These are phyloP conservation scores for Leersia perrieri DNA, from an alignment of 176 grass and related monocot genomes.

Conservation along the genomic window DNA sequence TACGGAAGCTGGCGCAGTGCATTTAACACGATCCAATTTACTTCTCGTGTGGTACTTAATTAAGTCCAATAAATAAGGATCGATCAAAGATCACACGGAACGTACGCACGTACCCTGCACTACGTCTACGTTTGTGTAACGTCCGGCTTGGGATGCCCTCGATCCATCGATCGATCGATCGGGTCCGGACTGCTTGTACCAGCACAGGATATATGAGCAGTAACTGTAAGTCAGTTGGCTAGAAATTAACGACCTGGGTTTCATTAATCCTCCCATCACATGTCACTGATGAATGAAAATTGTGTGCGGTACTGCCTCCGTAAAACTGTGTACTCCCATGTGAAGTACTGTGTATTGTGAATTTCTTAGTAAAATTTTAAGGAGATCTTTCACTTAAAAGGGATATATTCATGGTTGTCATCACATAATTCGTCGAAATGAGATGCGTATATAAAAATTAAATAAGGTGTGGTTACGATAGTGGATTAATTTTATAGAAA, in stretches of 20 bases:
- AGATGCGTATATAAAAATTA: no score
- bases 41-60: slow-evolving; percentile 6
- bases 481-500: no score
- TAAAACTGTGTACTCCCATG: no score
- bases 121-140: not conserved
- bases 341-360: no score
- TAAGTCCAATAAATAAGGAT: not conserved
- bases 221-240: not conserved
- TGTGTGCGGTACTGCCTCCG: no score
- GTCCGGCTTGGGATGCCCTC: not conserved
- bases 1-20: not conserved
- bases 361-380: no score
- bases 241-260: not conserved
- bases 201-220: not conserved
- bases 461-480: no score
- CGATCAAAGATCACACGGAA: not conserved
- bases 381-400: no score
- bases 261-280: not conserved
- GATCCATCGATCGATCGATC: not conserved
- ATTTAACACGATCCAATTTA: slow-evolving; percentile 5
- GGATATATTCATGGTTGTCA: no score
- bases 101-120: not conserved
- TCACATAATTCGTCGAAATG: no score
- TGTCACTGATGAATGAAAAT: not conserved
- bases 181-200: not conserved